Evolutionary conservation across 768 basidiomycete species (phyloP), one percentile per base, ranked within the genome.

Genomic region (Hygrophorus pudorinus): DNA sequence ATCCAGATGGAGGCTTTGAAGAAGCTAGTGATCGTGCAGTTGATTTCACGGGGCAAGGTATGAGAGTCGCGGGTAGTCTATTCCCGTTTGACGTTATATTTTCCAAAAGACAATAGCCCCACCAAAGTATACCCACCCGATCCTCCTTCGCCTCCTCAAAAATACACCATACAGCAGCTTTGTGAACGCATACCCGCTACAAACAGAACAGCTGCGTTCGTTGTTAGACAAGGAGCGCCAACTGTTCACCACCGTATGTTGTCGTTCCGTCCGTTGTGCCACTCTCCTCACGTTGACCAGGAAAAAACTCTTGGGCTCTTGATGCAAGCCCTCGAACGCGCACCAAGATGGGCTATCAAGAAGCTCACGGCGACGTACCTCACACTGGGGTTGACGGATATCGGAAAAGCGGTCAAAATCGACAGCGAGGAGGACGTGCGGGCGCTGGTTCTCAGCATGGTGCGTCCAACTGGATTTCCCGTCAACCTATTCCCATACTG

Each of bases 1-100:
- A 66, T 92, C 2, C 90, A 94, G 59, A 60, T 91, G 53, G 90
- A 92, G 56, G 90, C 90, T 0, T 65, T 83, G 53, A 93, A 93
- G 71, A 91, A 92, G 62, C 64, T 90, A 38, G 63, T 73, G 16
- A 66, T 93, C 4, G 75, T 90, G 4, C 88, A 91, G 57, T 62
- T 92, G 37, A 85, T 93, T 45, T 67, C 74, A 16, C 71, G 76
- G 42, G 91, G 91, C 13, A 78, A 81, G 72, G 85, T 83, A 18
- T 16, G 65, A 43, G 2, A 4, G 9, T 20, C 32, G 40, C 6
- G 4, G n/a, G 18, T 11, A 20, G 14, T 21, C 20, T 13, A 16
- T 24, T 13, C 38, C 28, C 18, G 9, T 14, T n/a, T 33, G 36
- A 51, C 50, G 35, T 12, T 11, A 9, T 4, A 28, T 4, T 5